Evolutionary conservation across 2,329 filamentous ascomycete species (phyloP).

Genomic region (Elsinoe fawcettii): DNA sequence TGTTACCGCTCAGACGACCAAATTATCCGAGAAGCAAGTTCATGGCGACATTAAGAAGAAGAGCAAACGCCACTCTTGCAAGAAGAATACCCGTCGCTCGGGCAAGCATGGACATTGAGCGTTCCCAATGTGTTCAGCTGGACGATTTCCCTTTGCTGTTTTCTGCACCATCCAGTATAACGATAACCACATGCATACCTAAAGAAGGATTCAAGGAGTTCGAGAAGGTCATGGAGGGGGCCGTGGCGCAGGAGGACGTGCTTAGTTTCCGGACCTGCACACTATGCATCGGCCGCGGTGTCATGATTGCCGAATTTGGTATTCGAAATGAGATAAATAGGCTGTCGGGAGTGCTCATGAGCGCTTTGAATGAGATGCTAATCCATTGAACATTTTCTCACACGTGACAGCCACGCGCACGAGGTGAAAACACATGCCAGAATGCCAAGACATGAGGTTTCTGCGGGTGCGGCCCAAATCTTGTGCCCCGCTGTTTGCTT

Average conservation of each 20-base stretch:
- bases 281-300: not conserved
- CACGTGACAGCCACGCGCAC: not conserved
- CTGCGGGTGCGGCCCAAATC: not conserved
- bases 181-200: not conserved
- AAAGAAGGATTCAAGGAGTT: not conserved
- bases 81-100: not conserved
- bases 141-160: not conserved
- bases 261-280: not conserved
- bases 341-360: not conserved
- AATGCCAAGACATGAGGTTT: slow-evolving; percentile 11
- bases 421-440: not conserved
- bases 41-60: not conserved
- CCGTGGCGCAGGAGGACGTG: not conserved
- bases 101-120: not conserved
- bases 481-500: slow-evolving; percentile 8
- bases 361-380: not conserved
- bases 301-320: not conserved
- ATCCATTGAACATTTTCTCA: not conserved
- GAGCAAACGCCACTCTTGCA: not conserved
- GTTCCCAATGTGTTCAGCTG: not conserved
- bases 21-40: not conserved
- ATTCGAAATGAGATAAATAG: not conserved
- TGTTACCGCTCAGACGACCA: not conserved
- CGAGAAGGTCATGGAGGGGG: not conserved
- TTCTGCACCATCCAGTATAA: not conserved